These are phyloP conservation scores for Nasturtium officinale DNA, from an alignment of 345 rosid species.

Conservation along the genomic window DNA sequence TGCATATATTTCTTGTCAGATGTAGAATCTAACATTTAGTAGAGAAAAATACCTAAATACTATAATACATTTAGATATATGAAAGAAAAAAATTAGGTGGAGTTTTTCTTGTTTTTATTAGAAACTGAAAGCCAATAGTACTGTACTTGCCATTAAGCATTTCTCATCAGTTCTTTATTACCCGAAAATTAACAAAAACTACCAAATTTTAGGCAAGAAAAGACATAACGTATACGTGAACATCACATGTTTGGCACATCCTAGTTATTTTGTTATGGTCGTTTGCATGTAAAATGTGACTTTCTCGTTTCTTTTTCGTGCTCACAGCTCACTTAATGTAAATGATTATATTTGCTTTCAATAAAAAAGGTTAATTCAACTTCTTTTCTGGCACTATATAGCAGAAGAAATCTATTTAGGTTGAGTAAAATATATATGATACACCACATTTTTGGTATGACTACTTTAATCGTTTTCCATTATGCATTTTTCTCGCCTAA, in stretches of 20 bases:
- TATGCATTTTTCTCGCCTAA: background rate
- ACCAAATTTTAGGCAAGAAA: conserved; percentile 36
- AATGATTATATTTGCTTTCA: background rate
- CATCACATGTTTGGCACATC: conserved; percentile 44
- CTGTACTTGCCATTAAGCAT: conserved; percentile 36
- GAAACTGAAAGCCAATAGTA: conserved; percentile 31
- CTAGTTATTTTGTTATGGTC: conserved; percentile 25
- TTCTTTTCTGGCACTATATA: background rate
- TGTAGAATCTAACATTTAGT: conserved; percentile 41
- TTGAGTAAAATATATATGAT: conserved; percentile 16
- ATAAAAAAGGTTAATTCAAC: background rate
- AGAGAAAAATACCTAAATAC: conserved; percentile 27
- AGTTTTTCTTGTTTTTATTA: conserved; percentile 25
- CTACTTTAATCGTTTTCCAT: background rate
- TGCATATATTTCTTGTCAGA: conserved; percentile 37
- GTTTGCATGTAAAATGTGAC: conserved; percentile 42
- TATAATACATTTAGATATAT: background rate
- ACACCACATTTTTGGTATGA: conserved; percentile 29
- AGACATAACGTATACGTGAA: conserved; percentile 37
- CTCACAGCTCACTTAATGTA: background rate
- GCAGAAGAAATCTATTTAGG: conserved; percentile 9
- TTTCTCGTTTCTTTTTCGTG: conserved; percentile 1
- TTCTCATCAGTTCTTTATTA: conserved; percentile 18
- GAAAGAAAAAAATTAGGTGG: conserved; percentile 8
- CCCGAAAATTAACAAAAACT: conserved; percentile 35